Conservation (phyloP, 345 rosid species). For the Orychophragmus violaceus region DNA sequence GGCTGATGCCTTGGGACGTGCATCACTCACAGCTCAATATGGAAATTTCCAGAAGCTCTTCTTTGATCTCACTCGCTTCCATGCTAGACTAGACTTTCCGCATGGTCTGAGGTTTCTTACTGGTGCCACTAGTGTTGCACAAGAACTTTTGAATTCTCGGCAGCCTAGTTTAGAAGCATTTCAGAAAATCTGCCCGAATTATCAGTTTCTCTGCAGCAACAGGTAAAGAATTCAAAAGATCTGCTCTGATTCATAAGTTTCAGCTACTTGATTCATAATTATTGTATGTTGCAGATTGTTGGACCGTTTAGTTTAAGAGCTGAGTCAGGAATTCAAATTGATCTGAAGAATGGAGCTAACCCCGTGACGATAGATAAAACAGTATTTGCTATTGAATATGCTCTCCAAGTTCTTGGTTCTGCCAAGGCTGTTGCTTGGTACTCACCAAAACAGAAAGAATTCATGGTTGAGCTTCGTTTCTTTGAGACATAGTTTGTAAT, state of each 20-base stretch:
- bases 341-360: constrained; percentile 44
- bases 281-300: constrained; percentile 43
- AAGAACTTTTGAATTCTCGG: constrained; percentile 55
- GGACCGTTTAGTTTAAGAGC: constrained; percentile 70
- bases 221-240: constrained; percentile 61
- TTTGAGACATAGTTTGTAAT: constrained; percentile 55
- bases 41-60: constrained; percentile 77
- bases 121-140: too few relatives aligned
- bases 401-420: constrained; percentile 81
- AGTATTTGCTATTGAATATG: constrained; percentile 78
- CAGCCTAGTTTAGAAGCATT: constrained; percentile 50
- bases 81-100: too few relatives aligned
- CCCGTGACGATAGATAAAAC: constrained; percentile 43
- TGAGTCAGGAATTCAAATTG: constrained; percentile 56
- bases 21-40: too few relatives aligned
- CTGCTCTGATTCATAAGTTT: constrained; percentile 13
- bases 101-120: too few relatives aligned
- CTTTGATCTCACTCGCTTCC: constrained; percentile 74
- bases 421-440: constrained; percentile 94
- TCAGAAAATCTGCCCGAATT: constrained; percentile 53
- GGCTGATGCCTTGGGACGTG: constrained; percentile 68
- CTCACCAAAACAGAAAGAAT: constrained; percentile 68
- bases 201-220: constrained; percentile 77
- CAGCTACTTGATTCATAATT: constrained; percentile 1
- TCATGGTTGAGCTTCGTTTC: constrained; percentile 86